Evolutionary conservation across 345 rosid genomes (phyloP), one percentile per base, ranked within the genome.

Genomic region (Toxicodendron radicans): DNA sequence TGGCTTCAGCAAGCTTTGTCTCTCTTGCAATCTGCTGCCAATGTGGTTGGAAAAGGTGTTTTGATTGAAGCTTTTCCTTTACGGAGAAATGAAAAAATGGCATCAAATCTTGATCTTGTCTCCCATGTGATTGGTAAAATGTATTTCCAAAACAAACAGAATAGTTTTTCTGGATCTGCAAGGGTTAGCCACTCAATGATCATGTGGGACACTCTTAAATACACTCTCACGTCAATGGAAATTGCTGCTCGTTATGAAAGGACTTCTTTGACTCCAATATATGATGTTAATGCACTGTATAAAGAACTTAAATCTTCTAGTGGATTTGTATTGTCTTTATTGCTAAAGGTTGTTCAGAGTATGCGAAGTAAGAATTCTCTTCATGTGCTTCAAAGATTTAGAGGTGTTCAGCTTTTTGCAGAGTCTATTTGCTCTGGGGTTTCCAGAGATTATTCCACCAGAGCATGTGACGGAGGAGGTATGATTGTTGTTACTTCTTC

Each of bases 191-290:
- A 79, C 64, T 83, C 90, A 64, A 75, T 89, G 76, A 77, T 91
- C 63, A 85, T 93, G 87, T 95, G 99, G 99, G 97, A 95, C 82
- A 86, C 91, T 59, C 96, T 95, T n/a, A 88, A 85, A 81, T 91
- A 89, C 81, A 88, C 99, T 56, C 90, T 95, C 60, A 83, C 86
- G 69, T 90, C 97, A 21, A 87, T 88, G 75, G 99, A 95, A 83
- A 82, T 93, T 81, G 85, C 91, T 73, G 83, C 89, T 68, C 97
- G 99, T 46, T 74, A 88, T 71, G 87, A 83, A 71, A 87, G 85
- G 83, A 73, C 82, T 33, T 77, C 85, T 46, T 12, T 85, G 82
- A 75, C 67, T 58, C 87, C 98, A 76, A 83, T 74, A 65, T 82
- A 84, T 79, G 70, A 82, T 75, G 80, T 82, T 52, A 66, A 75